These are phyloP conservation scores for Nothopassalora personata DNA, from an alignment of 2,329 filamentous ascomycete genomes.

Conservation along the genomic window DNA sequence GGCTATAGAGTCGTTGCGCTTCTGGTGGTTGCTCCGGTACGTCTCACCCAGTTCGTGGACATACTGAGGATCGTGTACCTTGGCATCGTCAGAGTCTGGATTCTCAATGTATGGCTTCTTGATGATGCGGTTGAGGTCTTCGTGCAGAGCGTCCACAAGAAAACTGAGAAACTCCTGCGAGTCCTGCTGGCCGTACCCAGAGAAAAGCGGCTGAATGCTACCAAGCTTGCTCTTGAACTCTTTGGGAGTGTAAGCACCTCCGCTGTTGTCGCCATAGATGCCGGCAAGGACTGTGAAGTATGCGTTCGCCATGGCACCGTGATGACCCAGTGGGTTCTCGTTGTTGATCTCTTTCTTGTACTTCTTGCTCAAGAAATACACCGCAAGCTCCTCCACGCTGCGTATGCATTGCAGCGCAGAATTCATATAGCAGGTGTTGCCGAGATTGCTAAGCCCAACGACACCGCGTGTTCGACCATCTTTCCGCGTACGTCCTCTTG, in stretches of 20 bases:
- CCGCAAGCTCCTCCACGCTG: constrained; percentile 85
- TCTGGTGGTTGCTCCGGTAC: constrained; percentile 87
- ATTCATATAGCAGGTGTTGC: constrained; percentile 99
- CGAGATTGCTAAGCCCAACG: constrained; percentile 81
- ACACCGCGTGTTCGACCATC: constrained; percentile 67
- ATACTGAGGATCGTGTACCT: constrained; percentile 74
- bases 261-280: constrained; percentile 66
- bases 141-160: constrained; percentile 86
- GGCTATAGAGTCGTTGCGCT: constrained; percentile 89
- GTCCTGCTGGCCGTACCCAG: constrained; percentile 92
- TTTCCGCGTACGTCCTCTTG: constrained; percentile 63
- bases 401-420: constrained; percentile 91
- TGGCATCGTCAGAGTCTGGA: constrained; percentile 94
- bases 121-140: constrained; percentile 87
- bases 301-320: constrained; percentile 77
- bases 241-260: constrained; percentile 67
- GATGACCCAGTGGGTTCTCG: constrained; percentile 77
- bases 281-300: constrained; percentile 72
- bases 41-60: constrained; percentile 80
- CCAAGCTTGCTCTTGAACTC: constrained; percentile 81
- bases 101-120: constrained; percentile 98
- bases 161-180: constrained; percentile 96
- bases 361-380: constrained; percentile 73
- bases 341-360: constrained; percentile 78
- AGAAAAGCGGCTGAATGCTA: constrained; percentile 76